A percentile compares a stretch with the other conserved stretches of the same genome.
Evolutionary conservation across 495 filamentous ascomycete genomes (phyloP).

Genomic region (Penicillium coprophilum): DNA sequence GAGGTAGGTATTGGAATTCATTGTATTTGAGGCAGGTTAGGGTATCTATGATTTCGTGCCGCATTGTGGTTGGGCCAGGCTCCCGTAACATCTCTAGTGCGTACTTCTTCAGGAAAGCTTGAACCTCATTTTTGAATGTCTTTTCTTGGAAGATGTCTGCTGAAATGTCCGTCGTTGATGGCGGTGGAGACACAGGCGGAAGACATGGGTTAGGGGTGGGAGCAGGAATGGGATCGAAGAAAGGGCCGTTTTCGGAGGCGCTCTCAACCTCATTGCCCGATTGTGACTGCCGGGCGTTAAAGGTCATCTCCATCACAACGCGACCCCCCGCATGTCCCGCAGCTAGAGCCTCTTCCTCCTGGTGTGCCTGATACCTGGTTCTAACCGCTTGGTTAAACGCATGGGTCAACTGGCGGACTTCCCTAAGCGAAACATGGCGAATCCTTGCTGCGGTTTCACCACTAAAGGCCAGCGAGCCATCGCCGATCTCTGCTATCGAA

Average conservation of each 20-base stretch:
- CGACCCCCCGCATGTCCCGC: neutral
- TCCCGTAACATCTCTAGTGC: conserved; percentile 20
- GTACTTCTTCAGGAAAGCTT: conserved; percentile 19
- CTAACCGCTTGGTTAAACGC: conserved; percentile 7
- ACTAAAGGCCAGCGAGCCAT: conserved; percentile 14
- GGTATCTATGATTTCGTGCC: conserved; percentile 35
- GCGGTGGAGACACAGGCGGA: neutral
- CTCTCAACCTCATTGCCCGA: neutral
- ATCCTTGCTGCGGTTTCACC: conserved; percentile 16
- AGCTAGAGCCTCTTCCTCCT: neutral
- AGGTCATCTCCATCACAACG: neutral
- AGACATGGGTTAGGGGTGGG: neutral
- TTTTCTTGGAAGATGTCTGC: neutral
- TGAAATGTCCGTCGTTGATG: neutral
- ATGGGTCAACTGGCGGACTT: neutral
- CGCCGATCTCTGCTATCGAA: conserved; percentile 18
- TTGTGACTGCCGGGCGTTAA: neutral
- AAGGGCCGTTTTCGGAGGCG: neutral
- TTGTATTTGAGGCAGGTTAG: conserved; percentile 49
- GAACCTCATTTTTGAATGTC: conserved; percentile 6
- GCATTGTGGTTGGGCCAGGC: conserved; percentile 11
- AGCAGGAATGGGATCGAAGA: neutral
- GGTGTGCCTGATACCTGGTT: neutral
- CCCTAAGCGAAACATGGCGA: neutral
- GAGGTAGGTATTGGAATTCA: conserved; percentile 52